Evolutionary conservation across 371 early-diverging fungal genomes (phyloP).

Genomic region (Haplosporangium sp.): DNA sequence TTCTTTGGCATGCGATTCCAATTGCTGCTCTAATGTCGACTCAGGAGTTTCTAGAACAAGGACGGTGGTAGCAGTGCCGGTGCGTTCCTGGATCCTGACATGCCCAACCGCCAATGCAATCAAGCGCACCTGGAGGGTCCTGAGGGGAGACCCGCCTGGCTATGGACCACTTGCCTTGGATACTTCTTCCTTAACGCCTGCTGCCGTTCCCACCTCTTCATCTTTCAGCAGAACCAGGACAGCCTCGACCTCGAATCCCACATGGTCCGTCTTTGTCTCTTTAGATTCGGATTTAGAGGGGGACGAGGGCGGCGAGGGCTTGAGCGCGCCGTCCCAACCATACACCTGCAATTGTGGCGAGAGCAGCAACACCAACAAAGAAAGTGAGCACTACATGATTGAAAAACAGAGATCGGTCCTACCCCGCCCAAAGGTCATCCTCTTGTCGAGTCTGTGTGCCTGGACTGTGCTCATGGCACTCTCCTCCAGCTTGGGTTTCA

Average conservation of each 20-base stretch:
- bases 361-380: not conserved
- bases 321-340: no score
- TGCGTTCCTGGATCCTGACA: slow-evolving; percentile 4
- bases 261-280: not conserved
- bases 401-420: not conserved
- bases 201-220: no score
- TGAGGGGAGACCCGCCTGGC: slow-evolving; percentile 19
- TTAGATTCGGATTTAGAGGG: not conserved
- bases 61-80: not conserved
- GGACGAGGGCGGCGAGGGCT: not conserved
- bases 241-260: slow-evolving; percentile 1
- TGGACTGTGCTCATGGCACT: slow-evolving; percentile 43
- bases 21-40: no score
- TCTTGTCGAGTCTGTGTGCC: slow-evolving; percentile 30
- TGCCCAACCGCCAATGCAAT: slow-evolving; percentile 23
- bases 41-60: not conserved
- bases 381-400: no score
- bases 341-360: not conserved
- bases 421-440: slow-evolving; percentile 34
- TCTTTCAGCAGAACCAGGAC: not conserved
- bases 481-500: slow-evolving; percentile 34
- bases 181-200: not conserved
- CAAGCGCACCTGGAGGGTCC: slow-evolving; percentile 10
- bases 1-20: no score
- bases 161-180: slow-evolving; percentile 24